Evolutionary conservation across 768 basidiomycete species (phyloP).

Genomic region (Russula earlei): DNA sequence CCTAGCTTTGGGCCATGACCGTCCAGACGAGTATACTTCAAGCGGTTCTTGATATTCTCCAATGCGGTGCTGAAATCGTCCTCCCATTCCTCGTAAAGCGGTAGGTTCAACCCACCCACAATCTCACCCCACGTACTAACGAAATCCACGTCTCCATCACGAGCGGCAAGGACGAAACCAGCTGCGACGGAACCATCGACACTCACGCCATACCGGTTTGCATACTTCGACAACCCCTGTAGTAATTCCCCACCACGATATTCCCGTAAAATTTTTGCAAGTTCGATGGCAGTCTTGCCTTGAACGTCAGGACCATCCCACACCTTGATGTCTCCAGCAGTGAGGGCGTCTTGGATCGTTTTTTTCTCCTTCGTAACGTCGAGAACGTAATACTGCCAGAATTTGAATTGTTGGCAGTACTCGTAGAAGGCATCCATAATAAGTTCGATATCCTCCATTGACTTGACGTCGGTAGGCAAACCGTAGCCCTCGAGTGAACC

Average conservation of each 20-base stretch:
- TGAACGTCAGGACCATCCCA: conserved; percentile 57
- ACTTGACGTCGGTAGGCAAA: conserved; percentile 62
- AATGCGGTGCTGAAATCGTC: conserved; percentile 70
- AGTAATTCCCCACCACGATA: conserved; percentile 37
- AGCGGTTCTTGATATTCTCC: conserved; percentile 62
- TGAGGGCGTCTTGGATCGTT: conserved; percentile 46
- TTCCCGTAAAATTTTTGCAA: conserved; percentile 53
- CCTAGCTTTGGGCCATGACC: conserved; percentile 77
- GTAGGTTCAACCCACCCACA: conserved; percentile 81
- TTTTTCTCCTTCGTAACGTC: conserved; percentile 58
- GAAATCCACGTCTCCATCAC: conserved; percentile 32
- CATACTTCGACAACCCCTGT: conserved; percentile 47
- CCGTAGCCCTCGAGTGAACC: conserved; percentile 49
- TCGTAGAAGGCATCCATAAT: conserved; percentile 56
- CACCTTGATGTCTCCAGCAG: conserved; percentile 32
- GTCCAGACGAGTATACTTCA: conserved; percentile 77
- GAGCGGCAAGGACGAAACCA: conserved; percentile 63
- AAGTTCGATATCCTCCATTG: conserved; percentile 54
- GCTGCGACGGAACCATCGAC: conserved; percentile 61
- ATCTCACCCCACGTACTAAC: conserved; percentile 62
- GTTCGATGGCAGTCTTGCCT: conserved; percentile 50
- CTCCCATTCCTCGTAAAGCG: conserved; percentile 80
- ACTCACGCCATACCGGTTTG: conserved; percentile 56
- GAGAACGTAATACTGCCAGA: conserved; percentile 95
- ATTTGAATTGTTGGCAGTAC: conserved; percentile 51